phyloP scores from a whole-genome alignment of 2,329 filamentous ascomycete genomes.

The Hypoxylon sp. region DNA sequence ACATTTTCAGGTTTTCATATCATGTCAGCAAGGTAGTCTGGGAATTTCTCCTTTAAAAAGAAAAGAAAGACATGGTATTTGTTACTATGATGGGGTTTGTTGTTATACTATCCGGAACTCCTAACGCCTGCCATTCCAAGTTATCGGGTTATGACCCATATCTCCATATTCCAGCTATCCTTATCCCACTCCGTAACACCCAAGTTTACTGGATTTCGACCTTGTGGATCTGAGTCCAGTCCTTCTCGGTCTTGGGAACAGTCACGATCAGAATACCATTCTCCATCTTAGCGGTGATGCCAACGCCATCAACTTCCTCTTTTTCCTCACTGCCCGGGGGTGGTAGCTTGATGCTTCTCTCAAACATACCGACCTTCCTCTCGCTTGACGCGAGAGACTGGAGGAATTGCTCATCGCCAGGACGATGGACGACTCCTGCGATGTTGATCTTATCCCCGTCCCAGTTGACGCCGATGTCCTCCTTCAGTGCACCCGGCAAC shows the following conservation, averaged over 20 bases:
- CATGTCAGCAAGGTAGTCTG: neutral
- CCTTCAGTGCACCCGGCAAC: slow-evolving; percentile 83
- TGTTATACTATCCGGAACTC: slow-evolving; percentile 24
- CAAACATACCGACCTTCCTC: slow-evolving; percentile 81
- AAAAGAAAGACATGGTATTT: slow-evolving; percentile 10
- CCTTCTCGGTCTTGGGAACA: slow-evolving; percentile 80
- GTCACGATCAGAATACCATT: slow-evolving; percentile 83
- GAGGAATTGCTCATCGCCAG: slow-evolving; percentile 78
- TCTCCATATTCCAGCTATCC: slow-evolving; percentile 3
- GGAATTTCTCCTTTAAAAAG: slow-evolving; percentile 9
- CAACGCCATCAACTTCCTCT: slow-evolving; percentile 75
- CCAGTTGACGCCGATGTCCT: slow-evolving; percentile 83
- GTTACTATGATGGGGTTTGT: slow-evolving; percentile 23
- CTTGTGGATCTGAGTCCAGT: slow-evolving; percentile 74
- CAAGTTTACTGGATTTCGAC: slow-evolving; percentile 67
- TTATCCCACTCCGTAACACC: neutral
- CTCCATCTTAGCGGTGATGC: slow-evolving; percentile 81
- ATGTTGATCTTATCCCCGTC: slow-evolving; percentile 79
- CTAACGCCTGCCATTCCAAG: slow-evolving; percentile 28
- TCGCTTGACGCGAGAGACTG: slow-evolving; percentile 74
- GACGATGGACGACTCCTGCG: slow-evolving; percentile 80
- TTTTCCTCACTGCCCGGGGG: slow-evolving; percentile 60
- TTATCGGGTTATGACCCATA: slow-evolving; percentile 3
- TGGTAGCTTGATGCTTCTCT: slow-evolving; percentile 76
- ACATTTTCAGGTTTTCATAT: slow-evolving; percentile 11